A percentile compares a stretch with the other conserved stretches of the same genome.
Conservation (phyloP, 371 early-diverging fungal species). For the Mortierella sp. region DNA sequence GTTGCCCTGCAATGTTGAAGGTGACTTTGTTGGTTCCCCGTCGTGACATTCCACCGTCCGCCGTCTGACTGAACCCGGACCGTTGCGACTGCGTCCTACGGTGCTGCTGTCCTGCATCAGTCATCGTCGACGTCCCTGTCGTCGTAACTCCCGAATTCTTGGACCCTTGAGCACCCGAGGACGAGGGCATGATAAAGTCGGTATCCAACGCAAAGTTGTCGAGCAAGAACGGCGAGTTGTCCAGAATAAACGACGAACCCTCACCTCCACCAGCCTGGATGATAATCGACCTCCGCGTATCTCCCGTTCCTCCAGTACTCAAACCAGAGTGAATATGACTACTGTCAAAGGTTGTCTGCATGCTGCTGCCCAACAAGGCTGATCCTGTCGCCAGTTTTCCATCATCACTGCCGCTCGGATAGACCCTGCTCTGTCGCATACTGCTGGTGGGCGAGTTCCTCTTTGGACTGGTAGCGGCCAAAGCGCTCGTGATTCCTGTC, state of each 20-base stretch:
- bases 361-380: slow-evolving; percentile 17
- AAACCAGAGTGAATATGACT: not conserved
- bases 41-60: slow-evolving; percentile 7
- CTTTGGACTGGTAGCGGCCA: not conserved
- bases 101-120: not conserved
- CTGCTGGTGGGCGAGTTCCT: slow-evolving; percentile 6
- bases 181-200: slow-evolving; percentile 28
- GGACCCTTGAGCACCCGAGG: not conserved
- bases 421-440: slow-evolving; percentile 21
- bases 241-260: slow-evolving; percentile 42
- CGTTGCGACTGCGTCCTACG: slow-evolving; percentile 9
- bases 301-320: slow-evolving; percentile 2
- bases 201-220: slow-evolving; percentile 48
- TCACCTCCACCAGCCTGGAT: slow-evolving; percentile 52
- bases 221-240: slow-evolving; percentile 47
- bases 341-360: slow-evolving; percentile 34
- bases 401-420: not conserved
- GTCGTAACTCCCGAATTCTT: not conserved
- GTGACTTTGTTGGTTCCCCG: slow-evolving; percentile 31
- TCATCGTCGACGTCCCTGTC: not conserved
- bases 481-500: not conserved
- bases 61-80: not conserved
- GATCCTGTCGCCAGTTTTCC: slow-evolving; percentile 9
- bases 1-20: slow-evolving; percentile 30
- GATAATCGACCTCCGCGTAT: slow-evolving; percentile 32